Conservation (phyloP, 495 filamentous ascomycete genomes). For the Hyaloscypha finlandica region DNA sequence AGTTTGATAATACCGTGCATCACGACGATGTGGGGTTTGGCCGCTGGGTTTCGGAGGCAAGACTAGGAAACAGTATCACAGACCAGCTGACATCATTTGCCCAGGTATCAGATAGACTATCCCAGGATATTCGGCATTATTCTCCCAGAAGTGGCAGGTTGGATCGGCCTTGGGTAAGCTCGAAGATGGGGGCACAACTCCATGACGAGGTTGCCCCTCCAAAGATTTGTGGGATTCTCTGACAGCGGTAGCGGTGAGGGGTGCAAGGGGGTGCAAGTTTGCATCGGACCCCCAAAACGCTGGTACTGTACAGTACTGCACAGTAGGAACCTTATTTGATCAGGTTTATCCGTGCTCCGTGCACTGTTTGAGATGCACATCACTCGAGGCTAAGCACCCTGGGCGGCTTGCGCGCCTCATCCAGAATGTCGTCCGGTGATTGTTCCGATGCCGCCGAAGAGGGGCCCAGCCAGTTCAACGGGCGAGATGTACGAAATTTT, state of each 20-base stretch:
- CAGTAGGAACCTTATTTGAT: slow-evolving; percentile 17
- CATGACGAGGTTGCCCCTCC: background rate
- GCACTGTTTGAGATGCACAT: slow-evolving; percentile 14
- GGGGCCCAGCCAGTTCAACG: background rate
- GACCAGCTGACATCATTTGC: slow-evolving; percentile 21
- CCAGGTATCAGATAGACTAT: slow-evolving; percentile 14
- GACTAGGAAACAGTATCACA: slow-evolving; percentile 5
- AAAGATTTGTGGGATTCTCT: background rate
- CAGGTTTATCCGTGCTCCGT: slow-evolving; percentile 18
- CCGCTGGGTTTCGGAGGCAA: slow-evolving; percentile 15
- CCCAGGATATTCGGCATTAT: slow-evolving; percentile 15
- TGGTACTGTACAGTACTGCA: background rate
- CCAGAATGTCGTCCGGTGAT: slow-evolving; percentile 14
- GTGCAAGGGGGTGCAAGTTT: slow-evolving; percentile 11
- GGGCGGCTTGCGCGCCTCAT: slow-evolving; percentile 20
- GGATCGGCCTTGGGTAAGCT: background rate
- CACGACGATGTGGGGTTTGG: slow-evolving; percentile 19
- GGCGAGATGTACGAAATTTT: background rate
- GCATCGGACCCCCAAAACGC: slow-evolving; percentile 2
- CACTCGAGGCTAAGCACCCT: slow-evolving; percentile 14
- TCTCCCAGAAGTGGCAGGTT: slow-evolving; percentile 4
- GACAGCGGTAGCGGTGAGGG: slow-evolving; percentile 7
- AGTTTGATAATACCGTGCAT: slow-evolving; percentile 6
- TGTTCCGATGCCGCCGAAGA: slow-evolving; percentile 22
- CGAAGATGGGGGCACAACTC: slow-evolving; percentile 1